A percentile compares a stretch with the other conserved stretches of the same genome.
These are phyloP conservation scores for Fallopia convolvulus DNA, from an alignment of 148 eudicot genomes.

Conservation along the genomic window DNA sequence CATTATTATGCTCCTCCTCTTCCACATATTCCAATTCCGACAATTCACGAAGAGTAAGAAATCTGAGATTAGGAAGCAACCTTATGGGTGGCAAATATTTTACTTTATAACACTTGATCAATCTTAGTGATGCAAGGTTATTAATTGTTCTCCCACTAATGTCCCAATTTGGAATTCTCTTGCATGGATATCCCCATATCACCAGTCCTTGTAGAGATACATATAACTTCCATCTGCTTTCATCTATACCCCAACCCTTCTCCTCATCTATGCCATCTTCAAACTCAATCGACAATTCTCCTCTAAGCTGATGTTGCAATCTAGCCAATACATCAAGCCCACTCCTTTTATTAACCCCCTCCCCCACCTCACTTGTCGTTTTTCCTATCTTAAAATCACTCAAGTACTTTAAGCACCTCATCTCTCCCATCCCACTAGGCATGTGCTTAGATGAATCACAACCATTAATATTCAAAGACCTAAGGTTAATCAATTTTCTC, in stretches of 20 bases:
- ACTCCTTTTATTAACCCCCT: not conserved
- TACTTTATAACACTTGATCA: not conserved
- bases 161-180: not conserved
- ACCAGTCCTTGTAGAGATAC: not conserved
- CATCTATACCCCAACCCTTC: not conserved
- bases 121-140: not conserved
- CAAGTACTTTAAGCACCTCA: conserved; percentile 9
- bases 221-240: not conserved
- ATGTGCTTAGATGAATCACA: conserved; percentile 10
- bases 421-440: conserved; percentile 10
- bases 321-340: not conserved
- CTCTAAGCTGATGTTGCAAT: not conserved
- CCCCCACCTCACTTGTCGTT: not conserved
- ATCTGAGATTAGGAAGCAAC: not conserved
- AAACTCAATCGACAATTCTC: not conserved
- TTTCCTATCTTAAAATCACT: not conserved
- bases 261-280: not conserved
- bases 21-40: not conserved
- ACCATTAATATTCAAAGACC: conserved; percentile 12
- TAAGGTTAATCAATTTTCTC: conserved; percentile 12
- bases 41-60: not conserved
- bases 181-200: not conserved
- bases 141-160: not conserved
- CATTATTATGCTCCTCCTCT: not conserved
- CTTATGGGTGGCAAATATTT: not conserved